These are phyloP conservation scores for Wickerhamomyces queroliae DNA, from an alignment of 805 yeast species.

Conservation along the genomic window DNA sequence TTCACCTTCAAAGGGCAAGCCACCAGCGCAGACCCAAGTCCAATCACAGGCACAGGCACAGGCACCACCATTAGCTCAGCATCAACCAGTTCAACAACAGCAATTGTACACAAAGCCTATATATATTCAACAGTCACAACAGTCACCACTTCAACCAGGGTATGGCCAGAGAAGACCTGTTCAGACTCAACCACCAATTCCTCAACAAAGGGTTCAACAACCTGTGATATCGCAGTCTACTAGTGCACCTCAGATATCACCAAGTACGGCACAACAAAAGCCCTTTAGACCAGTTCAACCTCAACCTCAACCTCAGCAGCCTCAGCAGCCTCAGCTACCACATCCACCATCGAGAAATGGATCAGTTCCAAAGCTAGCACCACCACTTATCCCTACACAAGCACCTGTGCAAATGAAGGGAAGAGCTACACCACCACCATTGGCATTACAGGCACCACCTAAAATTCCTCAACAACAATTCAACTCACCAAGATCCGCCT, in stretches of 20 bases:
- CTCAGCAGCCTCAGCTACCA: slow-evolving; percentile 1
- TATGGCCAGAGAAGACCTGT: background rate
- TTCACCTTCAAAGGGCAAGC: background rate
- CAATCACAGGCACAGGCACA: background rate
- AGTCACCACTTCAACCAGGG: background rate
- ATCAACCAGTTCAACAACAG: background rate
- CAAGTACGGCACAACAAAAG: too few species aligned
- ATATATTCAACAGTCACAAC: background rate
- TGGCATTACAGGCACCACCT: slow-evolving; percentile 3
- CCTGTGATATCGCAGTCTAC: too few species aligned
- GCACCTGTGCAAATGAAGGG: too few species aligned
- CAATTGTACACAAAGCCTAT: background rate
- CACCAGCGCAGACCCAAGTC: background rate
- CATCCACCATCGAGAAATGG: background rate
- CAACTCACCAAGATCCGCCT: background rate
- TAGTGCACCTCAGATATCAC: too few species aligned
- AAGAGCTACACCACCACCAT: slow-evolving; percentile 1
- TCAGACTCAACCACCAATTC: slow-evolving; percentile 2
- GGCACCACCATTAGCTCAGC: background rate
- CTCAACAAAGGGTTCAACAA: too few species aligned
- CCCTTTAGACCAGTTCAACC: too few species aligned
- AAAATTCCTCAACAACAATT: background rate
- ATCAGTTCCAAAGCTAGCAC: background rate
- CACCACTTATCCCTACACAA: background rate
- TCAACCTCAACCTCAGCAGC: too few species aligned